phyloP scores from a whole-genome alignment of 192 early-diverging fungal genomes.

The Coemansia biformis region DNA sequence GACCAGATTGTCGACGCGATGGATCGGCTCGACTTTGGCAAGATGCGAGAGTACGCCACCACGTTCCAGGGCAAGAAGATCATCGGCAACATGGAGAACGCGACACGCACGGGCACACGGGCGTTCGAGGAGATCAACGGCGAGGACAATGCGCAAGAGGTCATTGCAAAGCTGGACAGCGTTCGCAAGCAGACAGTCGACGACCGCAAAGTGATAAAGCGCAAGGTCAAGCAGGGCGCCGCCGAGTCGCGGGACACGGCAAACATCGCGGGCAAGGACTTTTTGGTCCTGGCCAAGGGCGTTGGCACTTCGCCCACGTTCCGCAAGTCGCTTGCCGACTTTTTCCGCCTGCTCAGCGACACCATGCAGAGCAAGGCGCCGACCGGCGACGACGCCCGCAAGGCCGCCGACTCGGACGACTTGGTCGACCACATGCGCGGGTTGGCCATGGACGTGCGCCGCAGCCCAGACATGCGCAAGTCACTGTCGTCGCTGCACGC shows the following conservation, averaged over 20 bases:
- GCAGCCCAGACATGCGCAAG: conserved; percentile 19
- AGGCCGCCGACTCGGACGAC: background rate
- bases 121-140: conserved; percentile 43
- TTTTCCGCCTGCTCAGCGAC: conserved; percentile 20
- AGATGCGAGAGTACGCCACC: conserved; percentile 31
- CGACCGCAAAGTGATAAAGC: conserved; percentile 34
- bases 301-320: conserved; percentile 31
- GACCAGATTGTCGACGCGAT: conserved; percentile 13
- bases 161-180: conserved; percentile 23
- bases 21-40: conserved; percentile 25
- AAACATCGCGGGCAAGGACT: conserved; percentile 28
- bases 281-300: conserved; percentile 29
- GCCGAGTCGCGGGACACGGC: conserved; percentile 6
- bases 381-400: conserved; percentile 3
- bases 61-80: conserved; percentile 41
- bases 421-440: conserved; percentile 35
- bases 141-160: conserved; percentile 26
- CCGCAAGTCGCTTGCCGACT: conserved; percentile 29
- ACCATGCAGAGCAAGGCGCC: conserved; percentile 24
- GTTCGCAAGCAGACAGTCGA: conserved; percentile 27
- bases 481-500: conserved; percentile 27
- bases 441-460: conserved; percentile 31
- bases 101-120: conserved; percentile 15
- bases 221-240: conserved; percentile 25
- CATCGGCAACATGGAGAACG: conserved; percentile 29